phyloP scores from a whole-genome alignment of 192 early-diverging fungal species.

The Lobulomyces angularis region DNA sequence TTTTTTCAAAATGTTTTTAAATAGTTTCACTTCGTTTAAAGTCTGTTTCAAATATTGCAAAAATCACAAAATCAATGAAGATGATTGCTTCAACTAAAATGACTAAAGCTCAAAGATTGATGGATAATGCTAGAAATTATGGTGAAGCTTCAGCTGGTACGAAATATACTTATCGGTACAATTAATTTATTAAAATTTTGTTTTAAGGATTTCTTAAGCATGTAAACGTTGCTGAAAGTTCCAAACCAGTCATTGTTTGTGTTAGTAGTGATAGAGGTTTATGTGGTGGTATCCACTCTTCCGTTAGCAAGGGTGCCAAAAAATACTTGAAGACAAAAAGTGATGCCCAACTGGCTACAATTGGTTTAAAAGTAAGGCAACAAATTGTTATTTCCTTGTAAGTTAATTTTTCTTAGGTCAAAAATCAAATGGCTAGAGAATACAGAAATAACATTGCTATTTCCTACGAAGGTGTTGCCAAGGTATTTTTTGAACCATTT shows the following conservation, averaged over 20 bases:
- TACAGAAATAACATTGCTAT: slow-evolving; percentile 63
- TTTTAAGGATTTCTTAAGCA: too few relatives aligned
- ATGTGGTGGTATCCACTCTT: slow-evolving; percentile 97
- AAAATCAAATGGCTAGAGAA: slow-evolving; percentile 72
- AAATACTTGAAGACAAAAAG: slow-evolving; percentile 62
- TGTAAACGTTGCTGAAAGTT: slow-evolving; percentile 45
- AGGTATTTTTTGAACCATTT: too few relatives aligned
- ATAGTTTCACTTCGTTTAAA: slow-evolving; percentile 86
- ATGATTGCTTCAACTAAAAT: slow-evolving; percentile 99
- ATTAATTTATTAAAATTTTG: slow-evolving; percentile 1
- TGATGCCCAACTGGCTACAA: too few relatives aligned
- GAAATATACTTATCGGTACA: slow-evolving; percentile 7
- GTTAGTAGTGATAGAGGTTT: slow-evolving; percentile 95
- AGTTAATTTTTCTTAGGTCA: too few relatives aligned
- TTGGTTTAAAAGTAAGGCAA: too few relatives aligned
- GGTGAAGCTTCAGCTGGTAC: slow-evolving; percentile 50
- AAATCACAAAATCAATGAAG: slow-evolving; percentile 99
- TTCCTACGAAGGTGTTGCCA: slow-evolving; percentile 87
- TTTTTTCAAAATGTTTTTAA: too few relatives aligned
- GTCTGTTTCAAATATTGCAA: slow-evolving; percentile 95
- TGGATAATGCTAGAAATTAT: slow-evolving; percentile 76
- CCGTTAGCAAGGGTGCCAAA: slow-evolving; percentile 73
- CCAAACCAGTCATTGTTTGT: slow-evolving; percentile 62
- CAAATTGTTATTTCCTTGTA: too few relatives aligned
- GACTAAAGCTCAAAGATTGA: slow-evolving; percentile 71